These are phyloP conservation scores for Citrus hindsii DNA, from an alignment of 345 rosid genomes.

Conservation along the genomic window DNA sequence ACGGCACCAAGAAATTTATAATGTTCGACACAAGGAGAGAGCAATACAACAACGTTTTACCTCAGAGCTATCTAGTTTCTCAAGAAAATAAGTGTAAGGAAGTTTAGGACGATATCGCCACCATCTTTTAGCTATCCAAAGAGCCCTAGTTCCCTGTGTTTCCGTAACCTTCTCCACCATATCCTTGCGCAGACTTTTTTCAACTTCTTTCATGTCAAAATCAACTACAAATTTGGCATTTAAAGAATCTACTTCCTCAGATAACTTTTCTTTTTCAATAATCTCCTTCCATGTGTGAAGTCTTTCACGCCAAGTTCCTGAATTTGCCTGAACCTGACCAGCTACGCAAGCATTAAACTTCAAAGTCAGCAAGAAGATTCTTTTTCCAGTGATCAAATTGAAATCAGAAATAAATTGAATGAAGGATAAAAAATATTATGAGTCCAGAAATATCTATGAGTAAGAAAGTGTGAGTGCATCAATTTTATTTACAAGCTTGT, in stretches of 20 bases:
- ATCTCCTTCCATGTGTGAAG: slow-evolving; percentile 70
- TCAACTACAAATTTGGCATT: slow-evolving; percentile 81
- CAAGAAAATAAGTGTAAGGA: slow-evolving; percentile 89
- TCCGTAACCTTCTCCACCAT: slow-evolving; percentile 56
- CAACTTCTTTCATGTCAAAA: slow-evolving; percentile 96
- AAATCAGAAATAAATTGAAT: not conserved
- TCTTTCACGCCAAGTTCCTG: slow-evolving; percentile 74
- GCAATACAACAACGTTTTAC: slow-evolving; percentile 27
- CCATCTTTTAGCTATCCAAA: slow-evolving; percentile 98
- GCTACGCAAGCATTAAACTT: slow-evolving; percentile 17
- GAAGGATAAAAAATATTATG: not conserved
- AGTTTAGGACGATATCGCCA: slow-evolving; percentile 95
- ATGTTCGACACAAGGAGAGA: not conserved
- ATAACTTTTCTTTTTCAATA: slow-evolving; percentile 59
- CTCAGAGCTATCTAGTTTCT: slow-evolving; percentile 89
- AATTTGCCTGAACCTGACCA: slow-evolving; percentile 45
- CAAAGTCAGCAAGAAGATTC: not conserved
- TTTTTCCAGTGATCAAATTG: not conserved
- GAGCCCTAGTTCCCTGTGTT: slow-evolving; percentile 68
- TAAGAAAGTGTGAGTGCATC: not conserved
- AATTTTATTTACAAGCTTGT: slow-evolving; percentile 1
- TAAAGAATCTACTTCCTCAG: slow-evolving; percentile 58
- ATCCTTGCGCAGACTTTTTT: slow-evolving; percentile 87
- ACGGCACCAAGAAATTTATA: not conserved
- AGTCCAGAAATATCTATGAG: not conserved